These are phyloP conservation scores for Arthrobotrys sphaeroides DNA, from an alignment of 2,329 filamentous ascomycete genomes.

Conservation along the genomic window DNA sequence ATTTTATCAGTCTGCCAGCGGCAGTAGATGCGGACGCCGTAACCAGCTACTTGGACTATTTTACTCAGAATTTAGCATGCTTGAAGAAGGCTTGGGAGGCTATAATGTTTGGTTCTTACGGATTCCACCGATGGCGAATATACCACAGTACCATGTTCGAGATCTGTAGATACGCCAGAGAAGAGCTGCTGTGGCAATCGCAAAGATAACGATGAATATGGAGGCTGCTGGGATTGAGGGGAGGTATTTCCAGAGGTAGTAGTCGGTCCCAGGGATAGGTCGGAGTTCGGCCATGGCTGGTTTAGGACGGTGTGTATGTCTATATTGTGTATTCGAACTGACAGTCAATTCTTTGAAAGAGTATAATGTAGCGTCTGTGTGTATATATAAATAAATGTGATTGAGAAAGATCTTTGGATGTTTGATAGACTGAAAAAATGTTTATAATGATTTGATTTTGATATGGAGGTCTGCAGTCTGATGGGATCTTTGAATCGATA, in stretches of 20 bases:
- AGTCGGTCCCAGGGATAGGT: neutral
- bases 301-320: neutral
- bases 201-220: constrained; percentile 4
- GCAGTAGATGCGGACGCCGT: constrained; percentile 59
- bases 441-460: too few species aligned
- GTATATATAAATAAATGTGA: too few species aligned
- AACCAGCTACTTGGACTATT: constrained; percentile 64
- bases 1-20: constrained; percentile 58
- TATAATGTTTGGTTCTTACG: constrained; percentile 60
- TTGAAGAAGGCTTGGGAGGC: neutral
- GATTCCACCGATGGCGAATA: constrained; percentile 63
- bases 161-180: constrained; percentile 55
- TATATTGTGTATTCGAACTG: too few species aligned
- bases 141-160: constrained; percentile 65
- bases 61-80: constrained; percentile 47
- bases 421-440: too few species aligned
- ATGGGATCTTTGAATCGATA: neutral
- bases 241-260: constrained; percentile 42
- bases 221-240: constrained; percentile 22
- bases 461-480: neutral
- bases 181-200: neutral
- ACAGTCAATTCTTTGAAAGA: too few species aligned
- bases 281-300: constrained; percentile 20
- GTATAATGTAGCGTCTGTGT: too few species aligned
- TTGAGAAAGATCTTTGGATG: too few species aligned